Conservation (phyloP, 768 basidiomycete species). For the Boletellus ananiceps region DNA sequence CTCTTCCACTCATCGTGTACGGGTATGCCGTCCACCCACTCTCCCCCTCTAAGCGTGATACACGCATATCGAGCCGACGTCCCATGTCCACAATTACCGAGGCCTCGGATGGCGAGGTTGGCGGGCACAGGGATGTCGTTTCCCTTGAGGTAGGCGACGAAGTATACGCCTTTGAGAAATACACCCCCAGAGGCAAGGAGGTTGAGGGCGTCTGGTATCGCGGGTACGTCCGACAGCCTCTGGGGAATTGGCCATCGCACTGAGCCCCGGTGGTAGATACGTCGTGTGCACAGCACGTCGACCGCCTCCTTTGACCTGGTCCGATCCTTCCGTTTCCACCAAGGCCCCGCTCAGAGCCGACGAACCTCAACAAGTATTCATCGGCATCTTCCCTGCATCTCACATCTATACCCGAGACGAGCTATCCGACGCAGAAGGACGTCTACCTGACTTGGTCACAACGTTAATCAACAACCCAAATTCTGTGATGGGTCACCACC, state of each 20-base stretch:
- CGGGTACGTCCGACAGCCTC: conserved; percentile 57
- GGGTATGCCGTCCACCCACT: conserved; percentile 89
- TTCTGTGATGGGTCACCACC: conserved; percentile 29
- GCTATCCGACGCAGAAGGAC: conserved; percentile 82
- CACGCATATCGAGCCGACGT: conserved; percentile 47
- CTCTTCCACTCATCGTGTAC: conserved; percentile 74
- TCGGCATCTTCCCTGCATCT: conserved; percentile 90
- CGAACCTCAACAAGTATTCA: conserved; percentile 83
- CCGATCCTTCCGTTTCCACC: conserved; percentile 46
- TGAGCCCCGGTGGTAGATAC: conserved; percentile 48
- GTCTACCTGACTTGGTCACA: conserved; percentile 70
- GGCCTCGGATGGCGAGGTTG: conserved; percentile 53
- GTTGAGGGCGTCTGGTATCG: conserved; percentile 87
- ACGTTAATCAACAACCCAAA: conserved; percentile 41
- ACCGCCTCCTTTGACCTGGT: conserved; percentile 62
- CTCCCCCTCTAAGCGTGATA: conserved; percentile 69
- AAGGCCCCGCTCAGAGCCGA: conserved; percentile 58
- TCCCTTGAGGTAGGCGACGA: conserved; percentile 93
- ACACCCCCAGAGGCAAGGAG: conserved; percentile 67
- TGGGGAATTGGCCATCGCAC: background rate
- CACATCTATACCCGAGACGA: conserved; percentile 86
- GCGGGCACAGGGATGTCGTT: conserved; percentile 69
- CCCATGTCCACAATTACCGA: conserved; percentile 43
- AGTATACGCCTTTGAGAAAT: conserved; percentile 94
- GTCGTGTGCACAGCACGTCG: conserved; percentile 79